A percentile compares a stretch with the other conserved stretches of the same genome.
phyloP scores from a whole-genome alignment of 768 basidiomycete species.

The Chlorophyllum brunneum region DNA sequence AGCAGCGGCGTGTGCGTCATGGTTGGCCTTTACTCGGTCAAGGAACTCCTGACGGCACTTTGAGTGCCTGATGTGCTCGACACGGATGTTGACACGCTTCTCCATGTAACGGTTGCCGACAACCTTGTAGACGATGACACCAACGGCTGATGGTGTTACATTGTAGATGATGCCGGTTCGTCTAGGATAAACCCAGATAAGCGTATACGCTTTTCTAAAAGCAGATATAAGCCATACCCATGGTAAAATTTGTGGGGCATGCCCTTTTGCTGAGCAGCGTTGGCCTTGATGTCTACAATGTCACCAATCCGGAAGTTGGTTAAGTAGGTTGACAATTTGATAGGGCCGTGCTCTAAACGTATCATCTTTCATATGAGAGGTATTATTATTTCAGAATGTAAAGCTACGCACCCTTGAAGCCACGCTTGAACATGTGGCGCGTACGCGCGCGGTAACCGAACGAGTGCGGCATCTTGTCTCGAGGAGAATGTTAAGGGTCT shows the following conservation, averaged over 20 bases:
- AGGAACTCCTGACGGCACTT: slow-evolving; percentile 98
- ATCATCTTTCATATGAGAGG: slow-evolving; percentile 13
- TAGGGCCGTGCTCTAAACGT: slow-evolving; percentile 77
- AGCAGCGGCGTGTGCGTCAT: slow-evolving; percentile 75
- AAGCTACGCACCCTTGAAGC: slow-evolving; percentile 82
- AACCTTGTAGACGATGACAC: slow-evolving; percentile 96
- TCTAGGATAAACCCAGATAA: slow-evolving; percentile 36
- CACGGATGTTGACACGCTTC: slow-evolving; percentile 97
- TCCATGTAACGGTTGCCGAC: slow-evolving; percentile 99
- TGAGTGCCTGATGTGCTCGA: slow-evolving; percentile 95
- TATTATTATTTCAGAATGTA: slow-evolving; percentile 7
- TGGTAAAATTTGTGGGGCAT: slow-evolving; percentile 99
- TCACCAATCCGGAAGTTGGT: slow-evolving; percentile 93
- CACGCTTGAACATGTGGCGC: slow-evolving; percentile 99
- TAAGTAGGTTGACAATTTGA: slow-evolving; percentile 91
- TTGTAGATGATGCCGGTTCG: slow-evolving; percentile 99
- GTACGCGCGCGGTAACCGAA: slow-evolving; percentile 99
- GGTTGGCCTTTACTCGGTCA: slow-evolving; percentile 92
- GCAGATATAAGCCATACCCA: slow-evolving; percentile 55
- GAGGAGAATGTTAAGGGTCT: slow-evolving; percentile 9
- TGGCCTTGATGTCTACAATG: slow-evolving; percentile 99
- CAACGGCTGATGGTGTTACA: slow-evolving; percentile 91
- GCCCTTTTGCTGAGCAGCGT: slow-evolving; percentile 98
- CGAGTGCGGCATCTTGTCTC: slow-evolving; percentile 94
- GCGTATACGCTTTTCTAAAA: slow-evolving; percentile 4